phyloP scores from a whole-genome alignment of 148 eudicot genomes.

The Polygonum aviculare region DNA sequence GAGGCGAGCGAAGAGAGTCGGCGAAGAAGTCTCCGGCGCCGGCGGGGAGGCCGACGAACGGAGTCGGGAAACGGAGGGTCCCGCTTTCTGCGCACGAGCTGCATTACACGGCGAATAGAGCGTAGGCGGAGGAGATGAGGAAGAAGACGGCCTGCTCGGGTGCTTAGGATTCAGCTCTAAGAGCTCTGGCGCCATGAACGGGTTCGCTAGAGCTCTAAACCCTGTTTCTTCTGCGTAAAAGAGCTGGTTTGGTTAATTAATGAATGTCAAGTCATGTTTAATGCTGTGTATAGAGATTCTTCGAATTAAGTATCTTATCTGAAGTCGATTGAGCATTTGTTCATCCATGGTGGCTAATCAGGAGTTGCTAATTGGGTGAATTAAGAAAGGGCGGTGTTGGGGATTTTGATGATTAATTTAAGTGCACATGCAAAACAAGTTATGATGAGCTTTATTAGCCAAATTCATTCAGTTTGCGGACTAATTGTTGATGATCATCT shows the following conservation, averaged over 20 bases:
- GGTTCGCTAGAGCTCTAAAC: conserved; percentile 68
- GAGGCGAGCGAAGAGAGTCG: conserved; percentile 30
- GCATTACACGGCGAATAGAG: conserved; percentile 80
- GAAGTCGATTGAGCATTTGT: background rate
- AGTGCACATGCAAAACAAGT: background rate
- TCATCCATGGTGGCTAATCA: too few relatives aligned
- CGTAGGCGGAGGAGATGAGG: conserved; percentile 93
- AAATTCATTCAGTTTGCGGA: too few relatives aligned
- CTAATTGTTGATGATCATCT: too few relatives aligned
- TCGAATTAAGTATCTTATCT: background rate
- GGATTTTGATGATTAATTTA: background rate
- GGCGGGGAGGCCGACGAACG: conserved; percentile 21
- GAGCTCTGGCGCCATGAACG: conserved; percentile 73
- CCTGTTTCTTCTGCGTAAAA: conserved; percentile 81
- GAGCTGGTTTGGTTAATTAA: background rate
- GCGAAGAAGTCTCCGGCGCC: conserved; percentile 16
- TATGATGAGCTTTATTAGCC: too few relatives aligned
- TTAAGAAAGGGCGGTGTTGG: background rate
- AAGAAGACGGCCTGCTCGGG: conserved; percentile 87
- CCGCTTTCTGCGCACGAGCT: conserved; percentile 58
- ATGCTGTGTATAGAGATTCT: background rate
- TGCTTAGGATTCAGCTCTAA: conserved; percentile 86
- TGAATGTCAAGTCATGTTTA: background rate
- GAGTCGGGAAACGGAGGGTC: conserved; percentile 44
- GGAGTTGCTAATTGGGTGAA: background rate